Base-by-base conservation (phyloP, 2,329 filamentous ascomycete genomes). In the Keithomyces neogunnii region DNA sequence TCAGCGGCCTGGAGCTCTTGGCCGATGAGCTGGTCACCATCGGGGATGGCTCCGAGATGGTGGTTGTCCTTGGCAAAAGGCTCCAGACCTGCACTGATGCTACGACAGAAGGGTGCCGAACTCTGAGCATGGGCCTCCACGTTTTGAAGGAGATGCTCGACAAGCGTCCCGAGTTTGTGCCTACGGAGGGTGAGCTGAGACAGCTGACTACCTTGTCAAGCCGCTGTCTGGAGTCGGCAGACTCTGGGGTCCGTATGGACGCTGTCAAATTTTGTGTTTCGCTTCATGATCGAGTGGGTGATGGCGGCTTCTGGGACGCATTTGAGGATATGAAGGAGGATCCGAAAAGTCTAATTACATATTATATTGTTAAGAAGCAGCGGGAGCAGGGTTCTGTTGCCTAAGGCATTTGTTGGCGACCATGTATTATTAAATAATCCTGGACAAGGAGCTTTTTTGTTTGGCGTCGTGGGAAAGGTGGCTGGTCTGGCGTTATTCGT, bases 241-340 rank as follows among this genome's bases (percentile, higher is more conserved):
- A 84, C 60, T 82, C 79, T 46, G 80, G 77, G 5, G 82, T 85
- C 6, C 73, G 82, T 40, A 87, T 89, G 75, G 86, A 88, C 54
- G 85, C 86, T n/a, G 84, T 90, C 45, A 82, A 88, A 63, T 74
- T 90, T n/a, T 89, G 86, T 59, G 82, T 89, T 30, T 81, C 84
- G 53, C 69, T 90, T 54, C 85, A 90, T 63, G 73, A 75, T 45
- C 68, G 78, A 9, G 73, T 85, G 7, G 81, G 82, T 10, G 81
- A 84, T 50, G 66, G 60, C 8, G 62, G 61, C 32, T 91, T 91
- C 63, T 92, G 87, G 87, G 77, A 76, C 35, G 76, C 77, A 29
- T 73, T 90, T 60, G 79, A 74, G 52, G 76, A 71, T 8, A 75
- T 87, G 33, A 78, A 80, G 61, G 86, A 89, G 57, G 86, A 88